Conservation (phyloP, 768 basidiomycete genomes). For the Tylopilus balloui region DNA sequence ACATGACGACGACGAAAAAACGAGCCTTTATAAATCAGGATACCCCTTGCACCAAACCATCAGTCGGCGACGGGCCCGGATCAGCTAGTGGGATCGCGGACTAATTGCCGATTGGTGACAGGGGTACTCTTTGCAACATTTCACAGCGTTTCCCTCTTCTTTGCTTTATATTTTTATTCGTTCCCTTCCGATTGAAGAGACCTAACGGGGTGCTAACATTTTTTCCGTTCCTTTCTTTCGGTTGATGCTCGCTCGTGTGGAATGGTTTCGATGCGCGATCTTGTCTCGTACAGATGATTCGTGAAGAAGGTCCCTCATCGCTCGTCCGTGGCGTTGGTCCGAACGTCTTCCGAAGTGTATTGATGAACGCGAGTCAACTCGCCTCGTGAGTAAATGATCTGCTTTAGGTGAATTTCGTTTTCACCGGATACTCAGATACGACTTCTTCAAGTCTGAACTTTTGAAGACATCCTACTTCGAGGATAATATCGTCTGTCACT, state of each 20-base stretch:
- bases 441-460: conserved; percentile 86
- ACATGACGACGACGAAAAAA: too few relatives aligned
- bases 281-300: conserved; percentile 60
- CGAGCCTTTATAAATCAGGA: neutral
- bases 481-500: conserved; percentile 81
- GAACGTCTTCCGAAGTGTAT: conserved; percentile 78
- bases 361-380: conserved; percentile 92
- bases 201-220: conserved; percentile 5
- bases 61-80: neutral
- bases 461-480: conserved; percentile 66
- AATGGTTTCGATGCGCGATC: neutral
- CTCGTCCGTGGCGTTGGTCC: conserved; percentile 75
- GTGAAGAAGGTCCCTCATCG: conserved; percentile 78
- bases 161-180: neutral
- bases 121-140: neutral
- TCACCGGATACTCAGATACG: conserved; percentile 51
- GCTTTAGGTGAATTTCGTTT: neutral
- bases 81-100: neutral
- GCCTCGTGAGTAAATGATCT: conserved; percentile 60
- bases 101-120: neutral
- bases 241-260: neutral
- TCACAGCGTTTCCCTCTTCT: neutral
- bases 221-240: neutral
- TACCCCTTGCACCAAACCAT: neutral
- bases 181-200: neutral